Evolutionary conservation across 2,329 filamentous ascomycete species (phyloP), one percentile per base, ranked within the genome.

Genomic region (Akanthomyces uredinophilus): DNA sequence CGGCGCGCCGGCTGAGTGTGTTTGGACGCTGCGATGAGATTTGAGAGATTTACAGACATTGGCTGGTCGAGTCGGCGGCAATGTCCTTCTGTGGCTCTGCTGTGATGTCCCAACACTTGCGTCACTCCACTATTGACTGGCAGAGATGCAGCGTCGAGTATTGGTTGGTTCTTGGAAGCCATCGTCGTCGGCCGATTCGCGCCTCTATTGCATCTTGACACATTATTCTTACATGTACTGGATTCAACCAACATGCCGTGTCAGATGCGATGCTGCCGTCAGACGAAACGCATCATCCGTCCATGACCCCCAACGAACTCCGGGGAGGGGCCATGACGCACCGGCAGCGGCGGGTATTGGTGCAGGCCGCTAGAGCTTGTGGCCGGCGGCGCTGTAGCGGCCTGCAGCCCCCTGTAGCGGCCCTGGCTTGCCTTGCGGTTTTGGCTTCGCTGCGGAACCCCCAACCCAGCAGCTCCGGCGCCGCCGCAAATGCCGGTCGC

Each of bases 401-500:
- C 55, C 35, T 50, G 47, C 44, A 32, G 18, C 10, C 27, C n/a
- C 50, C 22, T 20, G 32, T 32, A 16, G 24, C 52, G 39, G 52
- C 22, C 22, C 37, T 41, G 37, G 41, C 27, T 29, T 29, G 6
- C 27, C 27, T 29, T 29, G 27, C 27, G 27, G 51, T 37, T 29
- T 60, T 53, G 11, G 20, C 35, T 27, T 39, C 44, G 16, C 43
- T 49, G 56, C 57, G 57, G 57, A 60, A 49, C 32, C 41, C 59
- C 51, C 43, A 55, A 61, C 51, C 59, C 51, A 55, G 51, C 35
- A 61, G 35, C 51, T 61, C 59, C 59, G 59, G 51, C 32, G 24
- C 27, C 20, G 37, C 39, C 47, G 41, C 54, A 57, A 22, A 43
- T 32, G 52, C 18, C 52, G n/a, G 24, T 20, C 46, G 11, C 14